Conservation (phyloP, 371 early-diverging fungal genomes). For the Circinella minor region DNA sequence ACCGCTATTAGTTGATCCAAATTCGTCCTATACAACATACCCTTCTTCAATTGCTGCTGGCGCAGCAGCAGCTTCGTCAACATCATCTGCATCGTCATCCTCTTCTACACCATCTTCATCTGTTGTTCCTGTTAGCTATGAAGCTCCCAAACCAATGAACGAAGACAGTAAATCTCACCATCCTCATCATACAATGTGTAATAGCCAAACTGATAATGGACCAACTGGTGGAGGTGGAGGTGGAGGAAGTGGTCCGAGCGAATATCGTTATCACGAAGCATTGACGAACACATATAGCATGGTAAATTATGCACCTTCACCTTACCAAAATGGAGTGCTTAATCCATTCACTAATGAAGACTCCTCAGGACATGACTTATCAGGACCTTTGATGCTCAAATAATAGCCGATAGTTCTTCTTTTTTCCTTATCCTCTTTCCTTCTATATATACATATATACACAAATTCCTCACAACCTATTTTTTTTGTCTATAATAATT, state of each 20-base stretch:
- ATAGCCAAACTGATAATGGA: background rate
- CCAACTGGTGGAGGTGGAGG: background rate
- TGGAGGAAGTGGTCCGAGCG: conserved; percentile 13
- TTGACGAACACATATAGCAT: conserved; percentile 30
- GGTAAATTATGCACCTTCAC: conserved; percentile 14
- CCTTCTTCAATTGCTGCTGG: background rate
- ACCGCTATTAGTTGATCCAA: background rate
- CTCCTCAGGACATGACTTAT: conserved; percentile 13
- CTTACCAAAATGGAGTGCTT: conserved; percentile 25
- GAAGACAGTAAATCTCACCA: background rate
- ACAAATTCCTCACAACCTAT: background rate
- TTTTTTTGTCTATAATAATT: conserved; percentile 9
- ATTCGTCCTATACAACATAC: conserved; percentile 1
- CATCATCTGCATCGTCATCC: conserved; percentile 6
- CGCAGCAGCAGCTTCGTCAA: conserved; percentile 11
- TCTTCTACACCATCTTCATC: conserved; percentile 5
- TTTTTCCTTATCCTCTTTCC: background rate
- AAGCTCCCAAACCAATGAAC: conserved; percentile 1
- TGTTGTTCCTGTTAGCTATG: background rate
- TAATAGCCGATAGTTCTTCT: conserved; percentile 8
- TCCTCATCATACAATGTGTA: background rate
- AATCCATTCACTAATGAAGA: conserved; percentile 30
- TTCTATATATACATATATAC: background rate
- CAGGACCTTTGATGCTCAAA: conserved; percentile 35
- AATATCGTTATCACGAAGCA: conserved; percentile 19